Conservation (phyloP, 176 grass and related monocot species). For the Zea mays region Zm-B73-REFERENCE-NAM-5.0 NC_050104.1:29041501-29042000, state of each 20-base stretch:
- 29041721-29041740: slow-evolving; percentile 88
- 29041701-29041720: slow-evolving; percentile 69
- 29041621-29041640: slow-evolving; percentile 47
- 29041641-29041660: slow-evolving; percentile 28
- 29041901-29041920: too few relatives aligned
- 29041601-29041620: slow-evolving; percentile 5
- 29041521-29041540: slow-evolving; percentile 53
- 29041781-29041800: slow-evolving; percentile 95
- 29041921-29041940: slow-evolving; percentile 21
- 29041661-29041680: slow-evolving; percentile 56
- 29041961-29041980: slow-evolving; percentile 87
- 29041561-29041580: slow-evolving; percentile 31
- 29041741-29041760: slow-evolving; percentile 79
- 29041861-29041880: too few relatives aligned
- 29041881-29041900: too few relatives aligned
- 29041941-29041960: slow-evolving; percentile 77
- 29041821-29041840: slow-evolving; percentile 34
- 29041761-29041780: slow-evolving; percentile 93
- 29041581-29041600: not conserved
- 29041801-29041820: slow-evolving; percentile 96
- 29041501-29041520: slow-evolving; percentile 68
- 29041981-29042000: slow-evolving; percentile 87
- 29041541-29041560: slow-evolving; percentile 29
- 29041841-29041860: too few relatives aligned
- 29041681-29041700: slow-evolving; percentile 83